Percentiles rank a stretch among this genome's conserved stretches.
Conservation (phyloP, 352 stramenopile genomes). For the Pythium brassicae region DNA sequence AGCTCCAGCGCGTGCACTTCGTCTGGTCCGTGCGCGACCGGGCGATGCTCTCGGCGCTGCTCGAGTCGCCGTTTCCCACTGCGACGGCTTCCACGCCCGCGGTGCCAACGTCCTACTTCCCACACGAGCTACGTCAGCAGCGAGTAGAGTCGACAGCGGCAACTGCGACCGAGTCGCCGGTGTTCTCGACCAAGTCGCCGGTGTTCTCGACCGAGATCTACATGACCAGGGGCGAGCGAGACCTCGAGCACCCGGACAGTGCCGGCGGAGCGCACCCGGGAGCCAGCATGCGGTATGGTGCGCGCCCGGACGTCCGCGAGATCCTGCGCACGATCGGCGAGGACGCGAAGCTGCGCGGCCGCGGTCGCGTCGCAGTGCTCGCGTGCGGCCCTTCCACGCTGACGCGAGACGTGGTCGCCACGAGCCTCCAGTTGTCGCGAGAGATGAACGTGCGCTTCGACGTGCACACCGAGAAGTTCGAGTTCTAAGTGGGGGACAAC, state of each 20-base stretch:
- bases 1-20: constrained; percentile 34
- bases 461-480: neutral
- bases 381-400: neutral
- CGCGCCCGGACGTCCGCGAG: neutral
- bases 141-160: neutral
- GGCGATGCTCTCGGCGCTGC: constrained; percentile 25
- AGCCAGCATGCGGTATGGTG: neutral
- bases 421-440: neutral
- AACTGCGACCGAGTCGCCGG: neutral
- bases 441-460: neutral
- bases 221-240: constrained; percentile 22
- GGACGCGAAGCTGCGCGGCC: neutral
- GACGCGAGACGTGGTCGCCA: neutral
- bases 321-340: neutral
- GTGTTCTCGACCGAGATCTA: constrained; percentile 34
- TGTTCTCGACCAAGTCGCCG: constrained; percentile 18
- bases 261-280: neutral
- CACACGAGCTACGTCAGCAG: constrained; percentile 1
- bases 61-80: neutral
- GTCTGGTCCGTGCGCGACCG: constrained; percentile 40
- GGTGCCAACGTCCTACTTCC: constrained; percentile 5
- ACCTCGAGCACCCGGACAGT: constrained; percentile 17
- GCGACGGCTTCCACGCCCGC: too few relatives aligned
- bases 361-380: neutral
- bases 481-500: neutral